These are phyloP conservation scores for Neofusicoccum sp. DNA, from an alignment of 2,329 filamentous ascomycete genomes.

Conservation along the genomic window DNA sequence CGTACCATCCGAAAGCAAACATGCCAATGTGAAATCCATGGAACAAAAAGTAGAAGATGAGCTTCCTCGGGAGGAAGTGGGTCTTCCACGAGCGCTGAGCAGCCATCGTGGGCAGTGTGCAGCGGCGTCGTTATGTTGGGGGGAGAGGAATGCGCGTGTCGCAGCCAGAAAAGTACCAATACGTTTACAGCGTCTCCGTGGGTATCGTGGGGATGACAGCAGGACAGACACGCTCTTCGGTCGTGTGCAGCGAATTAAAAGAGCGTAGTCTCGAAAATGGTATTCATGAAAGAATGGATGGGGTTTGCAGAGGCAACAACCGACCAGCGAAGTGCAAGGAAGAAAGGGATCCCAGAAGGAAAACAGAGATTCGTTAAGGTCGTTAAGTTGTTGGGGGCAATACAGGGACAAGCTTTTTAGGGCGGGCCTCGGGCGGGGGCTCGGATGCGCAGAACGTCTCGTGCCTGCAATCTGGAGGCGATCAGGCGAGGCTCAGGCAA, in stretches of 20 bases:
- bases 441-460: conserved; percentile 13
- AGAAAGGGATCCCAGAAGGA: conserved; percentile 8
- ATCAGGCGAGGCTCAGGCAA: conserved; percentile 7
- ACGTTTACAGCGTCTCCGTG: not conserved
- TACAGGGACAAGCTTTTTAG: conserved; percentile 11
- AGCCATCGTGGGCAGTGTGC: conserved; percentile 9
- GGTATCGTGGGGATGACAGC: not conserved
- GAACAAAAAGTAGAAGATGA: conserved; percentile 80
- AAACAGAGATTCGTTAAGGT: conserved; percentile 16
- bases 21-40: conserved; percentile 76
- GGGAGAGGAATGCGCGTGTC: not conserved
- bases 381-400: conserved; percentile 1
- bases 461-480: conserved; percentile 11
- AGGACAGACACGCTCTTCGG: not conserved
- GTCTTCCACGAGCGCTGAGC: conserved; percentile 31
- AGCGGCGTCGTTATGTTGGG: not conserved
- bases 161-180: not conserved
- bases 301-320: conserved; percentile 11
- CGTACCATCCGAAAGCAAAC: conserved; percentile 87
- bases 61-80: conserved; percentile 65
- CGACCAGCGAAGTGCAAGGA: conserved; percentile 19
- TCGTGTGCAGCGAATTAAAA: conserved; percentile 10
- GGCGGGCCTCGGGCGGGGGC: not conserved
- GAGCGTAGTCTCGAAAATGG: not conserved
- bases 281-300: conserved; percentile 16